phyloP scores from a whole-genome alignment of 1,284 basidiomycete genomes.

The Leccinum fallax region DNA sequence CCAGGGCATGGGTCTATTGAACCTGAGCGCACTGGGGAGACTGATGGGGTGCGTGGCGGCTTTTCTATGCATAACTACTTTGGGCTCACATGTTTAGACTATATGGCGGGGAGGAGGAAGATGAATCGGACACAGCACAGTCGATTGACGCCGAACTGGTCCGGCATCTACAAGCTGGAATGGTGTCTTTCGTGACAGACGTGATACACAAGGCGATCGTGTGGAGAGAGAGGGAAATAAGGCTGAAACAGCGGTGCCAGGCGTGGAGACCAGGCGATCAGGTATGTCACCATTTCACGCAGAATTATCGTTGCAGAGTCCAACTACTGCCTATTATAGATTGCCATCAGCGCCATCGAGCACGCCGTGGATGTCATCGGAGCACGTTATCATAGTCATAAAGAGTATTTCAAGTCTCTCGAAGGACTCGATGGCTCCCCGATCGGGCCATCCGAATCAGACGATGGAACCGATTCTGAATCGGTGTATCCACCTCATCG shows the following conservation, averaged over 20 bases:
- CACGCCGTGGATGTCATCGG: conserved; percentile 49
- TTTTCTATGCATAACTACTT: not conserved
- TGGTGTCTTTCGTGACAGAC: conserved; percentile 53
- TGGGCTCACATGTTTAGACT: conserved; percentile 15
- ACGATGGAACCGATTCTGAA: conserved; percentile 3
- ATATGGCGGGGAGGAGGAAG: conserved; percentile 14
- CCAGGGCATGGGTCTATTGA: conserved; percentile 52
- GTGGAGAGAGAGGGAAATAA: conserved; percentile 56
- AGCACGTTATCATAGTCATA: conserved; percentile 29
- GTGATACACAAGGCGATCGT: conserved; percentile 52
- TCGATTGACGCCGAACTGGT: conserved; percentile 34
- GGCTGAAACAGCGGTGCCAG: conserved; percentile 56
- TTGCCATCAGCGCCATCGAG: conserved; percentile 45
- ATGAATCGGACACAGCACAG: not conserved
- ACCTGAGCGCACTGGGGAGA: conserved; percentile 43
- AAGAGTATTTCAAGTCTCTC: conserved; percentile 40
- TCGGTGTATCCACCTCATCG: conserved; percentile 19
- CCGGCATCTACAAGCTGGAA: conserved; percentile 41
- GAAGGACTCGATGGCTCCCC: conserved; percentile 16
- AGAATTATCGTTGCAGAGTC: not conserved
- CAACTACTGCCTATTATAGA: conserved; percentile 29
- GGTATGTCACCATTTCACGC: conserved; percentile 13
- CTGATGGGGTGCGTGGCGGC: conserved; percentile 42
- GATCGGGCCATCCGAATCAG: not conserved
- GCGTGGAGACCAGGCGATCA: conserved; percentile 47